phyloP scores from a whole-genome alignment of 495 filamentous ascomycete species.

The Lentithecium fluviatile region DNA sequence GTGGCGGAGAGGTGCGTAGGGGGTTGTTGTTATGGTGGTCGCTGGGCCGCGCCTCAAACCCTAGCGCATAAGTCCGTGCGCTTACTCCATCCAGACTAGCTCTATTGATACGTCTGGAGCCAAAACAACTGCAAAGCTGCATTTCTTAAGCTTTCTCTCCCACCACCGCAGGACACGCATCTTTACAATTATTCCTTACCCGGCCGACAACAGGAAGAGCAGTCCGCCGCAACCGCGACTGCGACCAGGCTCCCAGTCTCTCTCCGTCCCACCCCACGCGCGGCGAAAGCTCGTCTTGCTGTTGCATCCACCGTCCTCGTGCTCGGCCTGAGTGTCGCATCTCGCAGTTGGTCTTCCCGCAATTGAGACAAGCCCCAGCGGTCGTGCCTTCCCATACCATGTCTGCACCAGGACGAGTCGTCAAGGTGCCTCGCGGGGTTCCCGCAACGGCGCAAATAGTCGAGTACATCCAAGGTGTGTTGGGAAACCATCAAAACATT shows the following conservation, averaged over 20 bases:
- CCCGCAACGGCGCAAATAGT: slow-evolving; percentile 54
- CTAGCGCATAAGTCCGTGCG: neutral
- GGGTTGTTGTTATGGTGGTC: neutral
- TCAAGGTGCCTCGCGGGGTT: slow-evolving; percentile 34
- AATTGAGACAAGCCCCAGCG: slow-evolving; percentile 1
- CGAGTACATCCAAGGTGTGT: slow-evolving; percentile 72
- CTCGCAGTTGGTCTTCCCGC: slow-evolving; percentile 6
- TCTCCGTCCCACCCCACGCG: slow-evolving; percentile 7
- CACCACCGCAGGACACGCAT: slow-evolving; percentile 26
- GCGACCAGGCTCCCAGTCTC: slow-evolving; percentile 3
- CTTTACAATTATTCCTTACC: slow-evolving; percentile 31
- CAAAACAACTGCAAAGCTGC: slow-evolving; percentile 1
- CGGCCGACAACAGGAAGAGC: neutral
- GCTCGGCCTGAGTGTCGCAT: slow-evolving; percentile 6
- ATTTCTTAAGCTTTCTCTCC: neutral
- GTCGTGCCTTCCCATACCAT: slow-evolving; percentile 12
- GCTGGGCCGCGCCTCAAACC: neutral
- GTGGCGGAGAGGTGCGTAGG: neutral
- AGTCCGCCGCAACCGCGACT: slow-evolving; percentile 11
- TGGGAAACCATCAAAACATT: slow-evolving; percentile 1
- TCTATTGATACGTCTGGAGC: neutral
- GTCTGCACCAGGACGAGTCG: slow-evolving; percentile 5
- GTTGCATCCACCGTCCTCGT: slow-evolving; percentile 3
- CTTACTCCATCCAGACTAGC: neutral
- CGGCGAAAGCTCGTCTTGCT: neutral